Evolutionary conservation across 2,329 filamentous ascomycete genomes (phyloP).

Genomic region (Colletotrichum zoysiae): DNA sequence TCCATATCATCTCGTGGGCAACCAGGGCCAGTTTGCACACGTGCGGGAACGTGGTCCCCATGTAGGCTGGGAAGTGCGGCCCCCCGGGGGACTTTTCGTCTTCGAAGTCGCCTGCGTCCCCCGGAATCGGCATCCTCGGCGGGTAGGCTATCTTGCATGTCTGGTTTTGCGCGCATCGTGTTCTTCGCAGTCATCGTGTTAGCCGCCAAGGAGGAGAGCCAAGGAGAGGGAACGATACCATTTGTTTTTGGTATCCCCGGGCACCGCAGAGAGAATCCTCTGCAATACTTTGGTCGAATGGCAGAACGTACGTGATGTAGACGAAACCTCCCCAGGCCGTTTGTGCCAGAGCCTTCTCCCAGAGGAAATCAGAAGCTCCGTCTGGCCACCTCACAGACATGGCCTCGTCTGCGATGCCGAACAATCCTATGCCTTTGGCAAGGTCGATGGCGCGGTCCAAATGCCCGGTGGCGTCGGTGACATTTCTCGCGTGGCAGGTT

Average conservation of each 20-base stretch:
- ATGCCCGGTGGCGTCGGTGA: neutral
- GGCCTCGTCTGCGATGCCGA: slow-evolving; percentile 3
- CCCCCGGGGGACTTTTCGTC: neutral
- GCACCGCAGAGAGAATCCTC: neutral
- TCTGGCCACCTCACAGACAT: slow-evolving; percentile 6
- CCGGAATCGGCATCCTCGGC: slow-evolving; percentile 16
- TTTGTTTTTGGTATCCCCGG: neutral
- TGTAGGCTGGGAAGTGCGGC: neutral
- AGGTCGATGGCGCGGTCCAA: slow-evolving; percentile 22
- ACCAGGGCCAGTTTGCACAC: slow-evolving; percentile 20
- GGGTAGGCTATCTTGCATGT: slow-evolving; percentile 19
- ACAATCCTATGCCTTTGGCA: slow-evolving; percentile 17
- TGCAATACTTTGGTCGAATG: neutral
- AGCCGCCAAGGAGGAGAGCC: neutral
- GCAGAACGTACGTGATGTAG: slow-evolving; percentile 30
- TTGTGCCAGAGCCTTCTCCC: slow-evolving; percentile 8
- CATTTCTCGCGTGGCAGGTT: slow-evolving; percentile 20
- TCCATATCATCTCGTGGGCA: slow-evolving; percentile 28
- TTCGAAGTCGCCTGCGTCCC: neutral
- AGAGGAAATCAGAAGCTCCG: neutral
- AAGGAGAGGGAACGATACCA: neutral
- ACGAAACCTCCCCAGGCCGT: slow-evolving; percentile 35
- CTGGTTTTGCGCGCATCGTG: slow-evolving; percentile 25
- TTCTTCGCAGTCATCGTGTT: slow-evolving; percentile 9
- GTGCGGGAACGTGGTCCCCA: slow-evolving; percentile 1